Percentiles rank a stretch among this genome's conserved stretches.
Conservation (phyloP, 1,284 basidiomycete genomes). For the Wallemia ichthyophaga region DNA sequence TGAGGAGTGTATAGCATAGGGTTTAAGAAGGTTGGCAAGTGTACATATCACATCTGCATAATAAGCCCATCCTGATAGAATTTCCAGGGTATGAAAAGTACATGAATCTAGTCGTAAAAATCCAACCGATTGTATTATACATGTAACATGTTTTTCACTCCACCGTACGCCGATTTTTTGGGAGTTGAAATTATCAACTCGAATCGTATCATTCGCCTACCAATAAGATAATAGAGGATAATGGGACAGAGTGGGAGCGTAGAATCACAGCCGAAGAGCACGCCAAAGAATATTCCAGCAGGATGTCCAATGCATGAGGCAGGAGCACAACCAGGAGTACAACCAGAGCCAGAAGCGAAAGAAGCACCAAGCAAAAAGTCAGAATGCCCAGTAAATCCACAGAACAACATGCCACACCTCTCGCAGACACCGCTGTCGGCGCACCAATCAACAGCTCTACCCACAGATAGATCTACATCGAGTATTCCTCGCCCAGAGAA, state of each 20-base stretch:
- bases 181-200: too few relatives aligned
- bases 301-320: background rate
- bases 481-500: slow-evolving; percentile 46
- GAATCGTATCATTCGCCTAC: too few relatives aligned
- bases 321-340: background rate
- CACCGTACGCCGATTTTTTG: too few relatives aligned
- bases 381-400: slow-evolving; percentile 27
- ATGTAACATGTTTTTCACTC: too few relatives aligned
- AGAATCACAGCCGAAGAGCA: background rate
- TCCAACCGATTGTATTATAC: too few relatives aligned
- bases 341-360: slow-evolving; percentile 1
- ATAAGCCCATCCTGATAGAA: too few relatives aligned
- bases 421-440: slow-evolving; percentile 32
- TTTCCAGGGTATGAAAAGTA: too few relatives aligned
- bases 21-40: too few relatives aligned
- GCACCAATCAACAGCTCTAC: slow-evolving; percentile 30
- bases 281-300: background rate
- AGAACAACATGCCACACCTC: slow-evolving; percentile 67
- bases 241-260: background rate
- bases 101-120: too few relatives aligned
- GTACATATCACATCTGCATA: too few relatives aligned
- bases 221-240: background rate
- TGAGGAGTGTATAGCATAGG: too few relatives aligned
- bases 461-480: slow-evolving; percentile 43
- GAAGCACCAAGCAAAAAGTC: too few relatives aligned